These are phyloP conservation scores for Breviolum minutum DNA, from an alignment of 73 alveolate species.

Conservation along the genomic window DNA sequence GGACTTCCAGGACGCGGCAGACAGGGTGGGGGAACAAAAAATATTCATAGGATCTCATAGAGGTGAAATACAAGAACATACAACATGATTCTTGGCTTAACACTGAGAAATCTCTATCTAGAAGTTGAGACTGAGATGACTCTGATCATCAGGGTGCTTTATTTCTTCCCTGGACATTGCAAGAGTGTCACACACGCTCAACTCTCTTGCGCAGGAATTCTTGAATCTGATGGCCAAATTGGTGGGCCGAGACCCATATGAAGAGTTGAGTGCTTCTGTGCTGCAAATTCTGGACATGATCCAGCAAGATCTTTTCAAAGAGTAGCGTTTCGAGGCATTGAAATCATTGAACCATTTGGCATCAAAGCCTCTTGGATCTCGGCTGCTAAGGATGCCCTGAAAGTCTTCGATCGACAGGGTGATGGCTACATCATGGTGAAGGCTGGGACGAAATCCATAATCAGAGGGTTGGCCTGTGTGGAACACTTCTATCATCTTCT, in stretches of 20 bases:
- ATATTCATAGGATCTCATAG: too few relatives aligned
- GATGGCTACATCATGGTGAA: conserved; percentile 81
- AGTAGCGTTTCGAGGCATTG: background rate
- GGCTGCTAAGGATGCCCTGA: conserved; percentile 66
- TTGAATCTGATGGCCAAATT: conserved; percentile 66
- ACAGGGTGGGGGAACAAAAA: too few relatives aligned
- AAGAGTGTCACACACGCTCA: too few relatives aligned
- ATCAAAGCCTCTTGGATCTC: background rate
- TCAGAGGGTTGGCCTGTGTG: too few relatives aligned
- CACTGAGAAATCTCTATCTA: too few relatives aligned
- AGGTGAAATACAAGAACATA: too few relatives aligned
- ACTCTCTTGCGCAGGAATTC: conserved; percentile 31
- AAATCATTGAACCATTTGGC: background rate
- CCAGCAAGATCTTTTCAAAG: background rate
- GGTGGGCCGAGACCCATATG: conserved; percentile 93
- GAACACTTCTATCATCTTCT: too few relatives aligned
- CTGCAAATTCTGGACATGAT: background rate
- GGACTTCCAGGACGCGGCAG: conserved; percentile 43
- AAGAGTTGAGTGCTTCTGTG: conserved; percentile 32
- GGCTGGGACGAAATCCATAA: background rate
- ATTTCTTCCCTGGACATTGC: too few relatives aligned
- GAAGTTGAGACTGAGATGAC: too few relatives aligned
- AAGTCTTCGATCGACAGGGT: conserved; percentile 79
- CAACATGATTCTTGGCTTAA: too few relatives aligned
- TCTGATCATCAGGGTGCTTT: too few relatives aligned